A percentile compares a stretch with the other conserved stretches of the same genome.
phyloP scores from a whole-genome alignment of 352 stramenopile genomes.

The Pythium scleroteichum region DNA sequence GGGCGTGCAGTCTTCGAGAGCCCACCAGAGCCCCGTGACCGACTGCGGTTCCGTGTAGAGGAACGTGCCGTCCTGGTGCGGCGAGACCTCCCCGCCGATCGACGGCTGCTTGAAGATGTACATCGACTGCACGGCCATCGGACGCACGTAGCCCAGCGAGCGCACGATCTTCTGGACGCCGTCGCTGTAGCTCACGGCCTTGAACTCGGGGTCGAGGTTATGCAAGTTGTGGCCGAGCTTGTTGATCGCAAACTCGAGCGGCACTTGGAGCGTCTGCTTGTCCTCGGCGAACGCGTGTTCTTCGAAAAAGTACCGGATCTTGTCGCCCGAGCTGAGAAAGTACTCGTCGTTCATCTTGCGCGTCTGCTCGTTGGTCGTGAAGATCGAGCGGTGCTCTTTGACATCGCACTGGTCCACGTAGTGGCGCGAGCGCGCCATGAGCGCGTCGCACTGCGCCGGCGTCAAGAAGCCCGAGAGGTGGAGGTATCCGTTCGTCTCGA shows the following conservation, averaged over 20 bases:
- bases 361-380: slow-evolving; percentile 82
- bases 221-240: slow-evolving; percentile 97
- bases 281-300: slow-evolving; percentile 67
- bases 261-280: slow-evolving; percentile 68
- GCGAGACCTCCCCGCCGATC: slow-evolving; percentile 92
- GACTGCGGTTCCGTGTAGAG: slow-evolving; percentile 96
- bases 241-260: slow-evolving; percentile 86
- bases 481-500: slow-evolving; percentile 67
- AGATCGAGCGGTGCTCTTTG: slow-evolving; percentile 71
- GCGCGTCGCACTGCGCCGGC: slow-evolving; percentile 44
- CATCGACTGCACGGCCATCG: slow-evolving; percentile 94
- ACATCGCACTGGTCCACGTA: slow-evolving; percentile 68
- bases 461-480: slow-evolving; percentile 50
- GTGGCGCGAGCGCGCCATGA: slow-evolving; percentile 49
- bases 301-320: slow-evolving; percentile 96
- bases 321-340: slow-evolving; percentile 92
- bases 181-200: slow-evolving; percentile 76
- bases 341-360: slow-evolving; percentile 89
- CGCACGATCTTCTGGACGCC: slow-evolving; percentile 75
- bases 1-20: slow-evolving; percentile 93
- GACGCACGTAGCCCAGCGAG: slow-evolving; percentile 87
- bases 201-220: slow-evolving; percentile 85
- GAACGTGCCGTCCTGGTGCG: slow-evolving; percentile 97
- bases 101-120: slow-evolving; percentile 97
- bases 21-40: slow-evolving; percentile 95